Evolutionary conservation across 768 basidiomycete genomes (phyloP).

Genomic region (Gautieria morchelliformis): DNA sequence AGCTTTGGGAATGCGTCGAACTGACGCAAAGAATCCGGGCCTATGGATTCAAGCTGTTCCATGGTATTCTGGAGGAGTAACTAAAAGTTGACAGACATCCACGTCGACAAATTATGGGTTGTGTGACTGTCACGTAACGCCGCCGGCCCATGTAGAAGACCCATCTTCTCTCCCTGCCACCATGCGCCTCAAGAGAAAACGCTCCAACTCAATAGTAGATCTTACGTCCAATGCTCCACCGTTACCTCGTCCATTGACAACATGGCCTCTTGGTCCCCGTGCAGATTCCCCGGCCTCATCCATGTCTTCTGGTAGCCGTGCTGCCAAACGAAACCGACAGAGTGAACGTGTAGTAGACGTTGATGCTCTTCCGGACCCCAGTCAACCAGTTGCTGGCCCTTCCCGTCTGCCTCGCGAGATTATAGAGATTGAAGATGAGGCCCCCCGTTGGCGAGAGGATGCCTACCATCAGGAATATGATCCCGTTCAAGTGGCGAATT

Average conservation of each 20-base stretch:
- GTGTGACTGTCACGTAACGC: not conserved
- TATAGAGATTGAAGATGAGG: not conserved
- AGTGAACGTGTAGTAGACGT: not conserved
- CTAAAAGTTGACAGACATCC: conserved; percentile 1
- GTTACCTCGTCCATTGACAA: not conserved
- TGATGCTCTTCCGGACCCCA: not conserved
- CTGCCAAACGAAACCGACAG: not conserved
- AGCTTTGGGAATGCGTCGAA: conserved; percentile 88
- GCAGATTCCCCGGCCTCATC: conserved; percentile 1
- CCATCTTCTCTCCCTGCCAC: not conserved
- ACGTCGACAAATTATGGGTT: conserved; percentile 1
- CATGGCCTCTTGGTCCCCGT: not conserved
- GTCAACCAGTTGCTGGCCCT: not conserved
- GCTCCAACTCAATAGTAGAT: not conserved
- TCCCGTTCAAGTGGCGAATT: not conserved
- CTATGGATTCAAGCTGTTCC: conserved; percentile 45
- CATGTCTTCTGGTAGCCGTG: not conserved
- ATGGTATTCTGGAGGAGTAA: not conserved
- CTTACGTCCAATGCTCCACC: not conserved
- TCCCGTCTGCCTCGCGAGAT: not conserved
- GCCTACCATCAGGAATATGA: not conserved
- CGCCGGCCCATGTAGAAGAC: not conserved
- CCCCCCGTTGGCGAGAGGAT: not conserved
- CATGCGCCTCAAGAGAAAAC: conserved; percentile 1
- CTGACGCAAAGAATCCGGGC: conserved; percentile 54